These are phyloP conservation scores for Calycina marina DNA, from an alignment of 2,329 filamentous ascomycete genomes.

Conservation along the genomic window DNA sequence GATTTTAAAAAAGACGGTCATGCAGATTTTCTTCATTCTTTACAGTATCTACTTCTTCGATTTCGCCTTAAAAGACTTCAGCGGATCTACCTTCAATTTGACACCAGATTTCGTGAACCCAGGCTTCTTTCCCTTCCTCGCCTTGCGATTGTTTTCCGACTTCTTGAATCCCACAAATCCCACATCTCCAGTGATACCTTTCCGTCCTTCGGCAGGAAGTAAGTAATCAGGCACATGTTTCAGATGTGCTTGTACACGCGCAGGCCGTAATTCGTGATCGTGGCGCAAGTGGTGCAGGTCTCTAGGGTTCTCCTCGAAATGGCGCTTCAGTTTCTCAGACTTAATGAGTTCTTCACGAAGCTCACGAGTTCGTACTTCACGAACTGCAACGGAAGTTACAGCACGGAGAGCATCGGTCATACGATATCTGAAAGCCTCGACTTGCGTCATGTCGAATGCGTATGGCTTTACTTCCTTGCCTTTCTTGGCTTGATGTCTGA, in stretches of 20 bases:
- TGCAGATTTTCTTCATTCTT: neutral
- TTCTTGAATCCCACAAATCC: slow-evolving; percentile 62
- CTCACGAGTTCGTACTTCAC: slow-evolving; percentile 79
- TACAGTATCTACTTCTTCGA: slow-evolving; percentile 13
- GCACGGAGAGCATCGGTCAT: slow-evolving; percentile 84
- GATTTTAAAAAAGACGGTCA: slow-evolving; percentile 2
- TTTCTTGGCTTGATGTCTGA: slow-evolving; percentile 61
- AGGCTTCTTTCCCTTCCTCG: slow-evolving; percentile 36
- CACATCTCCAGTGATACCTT: slow-evolving; percentile 50
- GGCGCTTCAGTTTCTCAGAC: slow-evolving; percentile 82
- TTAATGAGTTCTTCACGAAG: slow-evolving; percentile 81
- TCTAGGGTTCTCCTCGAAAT: slow-evolving; percentile 93
- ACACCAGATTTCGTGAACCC: slow-evolving; percentile 50
- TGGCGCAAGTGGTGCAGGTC: slow-evolving; percentile 80
- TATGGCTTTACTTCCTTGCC: slow-evolving; percentile 79
- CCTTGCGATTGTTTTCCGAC: slow-evolving; percentile 29
- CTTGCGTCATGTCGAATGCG: slow-evolving; percentile 84
- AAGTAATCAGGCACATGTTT: slow-evolving; percentile 93
- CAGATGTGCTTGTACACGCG: slow-evolving; percentile 74
- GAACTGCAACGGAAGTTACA: slow-evolving; percentile 78
- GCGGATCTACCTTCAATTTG: no score
- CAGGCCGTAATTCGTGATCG: slow-evolving; percentile 73
- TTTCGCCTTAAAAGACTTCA: slow-evolving; percentile 70
- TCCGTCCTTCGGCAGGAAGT: slow-evolving; percentile 60
- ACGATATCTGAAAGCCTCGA: slow-evolving; percentile 88